Percentiles rank a stretch among this genome's conserved stretches.
phyloP scores from a whole-genome alignment of 192 early-diverging fungal species.

The Geranomyces michiganensis region DNA sequence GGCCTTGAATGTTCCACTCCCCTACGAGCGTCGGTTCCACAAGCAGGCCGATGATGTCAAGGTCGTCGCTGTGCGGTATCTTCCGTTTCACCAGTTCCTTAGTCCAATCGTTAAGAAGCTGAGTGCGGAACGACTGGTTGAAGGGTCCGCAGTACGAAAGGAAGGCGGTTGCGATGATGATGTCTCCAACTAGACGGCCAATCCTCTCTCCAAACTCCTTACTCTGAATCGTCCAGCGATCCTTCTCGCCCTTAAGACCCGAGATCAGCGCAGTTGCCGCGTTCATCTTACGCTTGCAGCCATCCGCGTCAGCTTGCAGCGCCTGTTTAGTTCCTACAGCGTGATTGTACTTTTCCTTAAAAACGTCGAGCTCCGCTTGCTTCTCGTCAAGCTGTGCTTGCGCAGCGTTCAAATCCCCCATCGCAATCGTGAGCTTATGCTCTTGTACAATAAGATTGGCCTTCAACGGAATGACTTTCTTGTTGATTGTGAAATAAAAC shows the following conservation, averaged over 20 bases:
- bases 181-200: conserved; percentile 62
- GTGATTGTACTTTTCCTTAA: conserved; percentile 63
- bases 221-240: conserved; percentile 68
- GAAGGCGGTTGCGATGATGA: conserved; percentile 64
- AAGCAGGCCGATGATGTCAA: conserved; percentile 62
- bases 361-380: conserved; percentile 66
- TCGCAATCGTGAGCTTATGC: conserved; percentile 58
- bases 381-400: conserved; percentile 64
- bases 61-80: conserved; percentile 64
- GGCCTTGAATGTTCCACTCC: conserved; percentile 71
- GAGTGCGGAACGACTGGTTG: conserved; percentile 61
- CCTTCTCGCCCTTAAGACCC: conserved; percentile 67
- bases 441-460: conserved; percentile 69
- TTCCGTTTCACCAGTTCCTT: conserved; percentile 57
- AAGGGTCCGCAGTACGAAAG: conserved; percentile 66
- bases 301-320: conserved; percentile 65
- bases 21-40: conserved; percentile 65
- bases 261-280: conserved; percentile 63
- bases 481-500: conserved; percentile 65
- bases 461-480: conserved; percentile 68
- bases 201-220: conserved; percentile 68
- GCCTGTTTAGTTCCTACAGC: conserved; percentile 64
- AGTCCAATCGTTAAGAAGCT: conserved; percentile 59
- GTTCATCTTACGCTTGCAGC: conserved; percentile 67
- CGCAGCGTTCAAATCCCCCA: conserved; percentile 61